Conservation (phyloP, 345 rosid genomes). For the Camelina sativa region DNA sequence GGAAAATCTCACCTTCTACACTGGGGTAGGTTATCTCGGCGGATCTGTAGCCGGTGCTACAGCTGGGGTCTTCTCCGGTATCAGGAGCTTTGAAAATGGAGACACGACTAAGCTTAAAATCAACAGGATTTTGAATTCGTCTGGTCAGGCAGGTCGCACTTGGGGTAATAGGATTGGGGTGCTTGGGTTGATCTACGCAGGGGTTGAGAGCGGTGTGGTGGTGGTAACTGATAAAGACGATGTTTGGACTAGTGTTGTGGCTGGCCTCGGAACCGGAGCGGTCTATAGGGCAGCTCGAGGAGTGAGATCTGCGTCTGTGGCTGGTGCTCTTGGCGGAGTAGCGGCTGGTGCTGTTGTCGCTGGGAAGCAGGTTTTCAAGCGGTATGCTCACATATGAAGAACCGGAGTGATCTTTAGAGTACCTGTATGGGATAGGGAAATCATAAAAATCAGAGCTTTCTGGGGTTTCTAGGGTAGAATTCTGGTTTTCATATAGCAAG, state of each 20-base stretch:
- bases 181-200: slow-evolving; percentile 76
- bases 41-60: slow-evolving; percentile 67
- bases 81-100: slow-evolving; percentile 61
- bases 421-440: slow-evolving; percentile 3
- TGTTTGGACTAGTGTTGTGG: slow-evolving; percentile 85
- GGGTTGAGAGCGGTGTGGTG: slow-evolving; percentile 73
- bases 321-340: slow-evolving; percentile 81
- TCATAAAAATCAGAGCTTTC: slow-evolving; percentile 27
- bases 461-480: slow-evolving; percentile 11
- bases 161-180: slow-evolving; percentile 83
- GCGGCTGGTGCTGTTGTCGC: slow-evolving; percentile 77
- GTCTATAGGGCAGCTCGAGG: slow-evolving; percentile 88
- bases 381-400: slow-evolving; percentile 68
- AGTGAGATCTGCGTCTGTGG: slow-evolving; percentile 88
- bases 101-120: slow-evolving; percentile 84
- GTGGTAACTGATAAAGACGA: slow-evolving; percentile 70
- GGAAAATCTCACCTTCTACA: slow-evolving; percentile 88
- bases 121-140: slow-evolving; percentile 70
- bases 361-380: slow-evolving; percentile 74
- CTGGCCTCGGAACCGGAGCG: slow-evolving; percentile 88
- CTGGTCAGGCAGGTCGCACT: slow-evolving; percentile 71
- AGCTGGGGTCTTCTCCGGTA: slow-evolving; percentile 56
- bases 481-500: slow-evolving; percentile 7
- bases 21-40: slow-evolving; percentile 73
- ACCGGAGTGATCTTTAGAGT: not conserved